Evolutionary conservation across 257 asterid genomes (phyloP).

Genomic region (Primulina eburnea): DNA sequence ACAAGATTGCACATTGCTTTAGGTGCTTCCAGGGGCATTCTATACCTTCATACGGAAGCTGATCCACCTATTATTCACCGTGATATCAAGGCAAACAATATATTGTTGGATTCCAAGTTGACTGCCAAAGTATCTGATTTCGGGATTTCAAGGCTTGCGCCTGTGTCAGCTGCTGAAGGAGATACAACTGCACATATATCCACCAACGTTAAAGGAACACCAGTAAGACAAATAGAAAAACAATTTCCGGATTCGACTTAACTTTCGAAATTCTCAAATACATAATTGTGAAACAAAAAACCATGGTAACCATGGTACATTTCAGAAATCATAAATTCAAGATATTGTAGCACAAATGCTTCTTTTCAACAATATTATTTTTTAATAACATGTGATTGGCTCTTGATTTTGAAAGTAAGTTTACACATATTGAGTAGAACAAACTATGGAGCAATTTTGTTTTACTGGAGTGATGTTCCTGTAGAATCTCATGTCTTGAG

Average conservation of each 20-base stretch:
- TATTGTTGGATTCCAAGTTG: constrained; percentile 69
- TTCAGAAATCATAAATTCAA: too few species aligned
- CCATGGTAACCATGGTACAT: too few species aligned
- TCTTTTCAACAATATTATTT: too few species aligned
- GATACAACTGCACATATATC: constrained; percentile 51
- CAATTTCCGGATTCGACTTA: not conserved
- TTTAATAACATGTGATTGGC: too few species aligned
- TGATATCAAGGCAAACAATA: constrained; percentile 83
- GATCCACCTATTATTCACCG: constrained; percentile 87
- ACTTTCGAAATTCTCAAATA: too few species aligned
- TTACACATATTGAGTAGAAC: too few species aligned
- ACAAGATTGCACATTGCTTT: constrained; percentile 66
- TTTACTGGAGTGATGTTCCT: too few species aligned
- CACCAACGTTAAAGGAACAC: constrained; percentile 86
- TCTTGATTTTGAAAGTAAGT: too few species aligned
- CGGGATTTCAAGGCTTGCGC: constrained; percentile 91
- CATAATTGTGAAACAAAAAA: too few species aligned
- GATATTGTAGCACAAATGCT: too few species aligned
- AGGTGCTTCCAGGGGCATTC: constrained; percentile 78
- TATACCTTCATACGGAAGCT: constrained; percentile 93
- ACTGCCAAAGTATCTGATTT: constrained; percentile 88
- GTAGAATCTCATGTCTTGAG: too few species aligned
- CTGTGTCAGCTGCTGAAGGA: constrained; percentile 57
- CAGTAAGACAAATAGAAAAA: constrained; percentile 44
- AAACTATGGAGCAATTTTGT: too few species aligned